Evolutionary conservation across 1,284 basidiomycete species (phyloP), one percentile per base, ranked within the genome.

Genomic region (Kalmanozyma brasiliensis): DNA sequence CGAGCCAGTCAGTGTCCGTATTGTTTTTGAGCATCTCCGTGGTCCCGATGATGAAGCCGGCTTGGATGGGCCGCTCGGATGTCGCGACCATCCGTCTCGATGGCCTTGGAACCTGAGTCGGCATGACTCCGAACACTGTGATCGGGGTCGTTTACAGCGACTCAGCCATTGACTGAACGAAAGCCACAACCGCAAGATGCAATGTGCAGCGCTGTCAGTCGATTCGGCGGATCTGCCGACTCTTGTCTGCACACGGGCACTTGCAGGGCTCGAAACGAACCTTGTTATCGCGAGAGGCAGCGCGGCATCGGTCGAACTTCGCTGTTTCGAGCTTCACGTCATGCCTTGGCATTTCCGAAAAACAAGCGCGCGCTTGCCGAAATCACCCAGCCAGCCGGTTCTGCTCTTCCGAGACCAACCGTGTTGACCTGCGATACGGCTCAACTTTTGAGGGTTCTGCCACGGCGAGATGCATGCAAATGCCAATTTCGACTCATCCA

Each of bases 231-330:
- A 22, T 29, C n/a, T 20, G 4, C 8, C 37, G 35, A 17, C 6
- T 19, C 23, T 22, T 19, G 1, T 8, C 4, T 6, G 44, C 34
- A 33, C 24, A 26, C 49, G 41, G 37, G 55, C 42, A 58, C 30
- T 34, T 26, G 24, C 16, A 20, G 14, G 32, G 16, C 19, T 13
- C 2, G 17, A 26, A 30, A 38, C 35, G 22, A 40, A 46, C 22
- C 52, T 43, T 46, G 19, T 41, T 34, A 48, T 43, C 49, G 26
- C 49, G 49, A 48, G 8, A n/a, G 16, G 17, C 19, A 10, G 26
- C 14, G 40, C 23, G 52, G 60, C 52, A 63, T 57, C 60, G 60
- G 60, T 63, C 60, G 60, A 63, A 63, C 60, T 63, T 48, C 20
- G 38, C n/a, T 33, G n/a, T 7, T 19, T n/a, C 17, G 23, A 45